Evolutionary conservation across 305 asterid genomes (phyloP).

Genomic region (Fraxinus paxiana): DNA sequence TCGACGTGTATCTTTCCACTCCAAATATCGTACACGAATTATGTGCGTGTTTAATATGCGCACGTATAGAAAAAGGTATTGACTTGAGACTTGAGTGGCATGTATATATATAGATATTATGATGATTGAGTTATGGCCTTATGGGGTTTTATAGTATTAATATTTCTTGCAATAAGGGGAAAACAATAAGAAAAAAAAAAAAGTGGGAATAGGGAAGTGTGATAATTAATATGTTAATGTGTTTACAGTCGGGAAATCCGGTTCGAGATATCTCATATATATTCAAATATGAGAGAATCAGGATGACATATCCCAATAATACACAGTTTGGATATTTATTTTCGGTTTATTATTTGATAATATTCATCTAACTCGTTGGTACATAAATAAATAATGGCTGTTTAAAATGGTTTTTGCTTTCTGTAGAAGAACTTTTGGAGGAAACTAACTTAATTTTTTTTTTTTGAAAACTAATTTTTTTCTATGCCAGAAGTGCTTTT

Average conservation of each 20-base stretch:
- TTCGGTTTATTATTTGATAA: not conserved
- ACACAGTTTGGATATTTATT: not conserved
- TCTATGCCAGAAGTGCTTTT: not conserved
- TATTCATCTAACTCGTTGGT: not conserved
- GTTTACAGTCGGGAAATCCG: constrained; percentile 19
- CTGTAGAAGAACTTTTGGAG: not conserved
- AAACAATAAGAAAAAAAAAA: not conserved
- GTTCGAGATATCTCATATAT: constrained; percentile 16
- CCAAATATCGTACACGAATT: constrained; percentile 14
- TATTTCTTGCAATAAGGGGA: not conserved
- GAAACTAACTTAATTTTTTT: too few species aligned
- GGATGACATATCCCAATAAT: constrained; percentile 29
- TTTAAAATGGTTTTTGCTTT: too few species aligned
- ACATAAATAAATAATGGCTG: not conserved
- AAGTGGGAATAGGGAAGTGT: constrained; percentile 6
- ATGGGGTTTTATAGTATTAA: not conserved
- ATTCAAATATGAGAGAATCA: constrained; percentile 40
- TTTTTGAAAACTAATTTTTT: too few species aligned
- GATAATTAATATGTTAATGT: not conserved
- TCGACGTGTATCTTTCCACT: constrained; percentile 6
- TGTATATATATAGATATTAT: constrained; percentile 4
- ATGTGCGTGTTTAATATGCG: not conserved
- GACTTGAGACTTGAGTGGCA: not conserved
- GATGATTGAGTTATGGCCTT: constrained; percentile 5
- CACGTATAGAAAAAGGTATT: not conserved